A percentile compares a stretch with the other conserved stretches of the same genome.
These are phyloP conservation scores for Gremmenia infestans DNA, from an alignment of 2,329 filamentous ascomycete genomes.

Conservation along the genomic window DNA sequence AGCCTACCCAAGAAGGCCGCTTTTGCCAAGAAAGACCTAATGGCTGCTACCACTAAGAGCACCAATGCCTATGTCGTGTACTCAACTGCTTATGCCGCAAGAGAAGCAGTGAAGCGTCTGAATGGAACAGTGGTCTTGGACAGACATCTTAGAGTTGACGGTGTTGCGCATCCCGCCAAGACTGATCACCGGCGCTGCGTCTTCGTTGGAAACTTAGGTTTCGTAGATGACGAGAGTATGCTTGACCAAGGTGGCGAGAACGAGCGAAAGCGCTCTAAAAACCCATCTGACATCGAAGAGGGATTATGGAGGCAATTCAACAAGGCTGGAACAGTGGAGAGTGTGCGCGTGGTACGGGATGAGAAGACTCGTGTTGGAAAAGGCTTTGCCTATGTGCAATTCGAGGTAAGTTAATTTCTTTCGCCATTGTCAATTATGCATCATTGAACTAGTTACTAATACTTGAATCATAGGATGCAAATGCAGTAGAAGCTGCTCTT, in stretches of 20 bases:
- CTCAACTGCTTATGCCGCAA: constrained; percentile 67
- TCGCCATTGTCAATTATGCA: constrained; percentile 1
- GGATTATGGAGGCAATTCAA: constrained; percentile 81
- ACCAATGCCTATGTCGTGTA: constrained; percentile 95
- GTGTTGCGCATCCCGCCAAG: constrained; percentile 78
- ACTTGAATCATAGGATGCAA: constrained; percentile 55
- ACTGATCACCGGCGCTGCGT: constrained; percentile 85
- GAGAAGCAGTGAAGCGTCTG: constrained; percentile 68
- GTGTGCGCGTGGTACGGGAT: constrained; percentile 87
- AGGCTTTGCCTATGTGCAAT: constrained; percentile 96
- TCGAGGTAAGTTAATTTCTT: constrained; percentile 51
- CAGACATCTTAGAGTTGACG: constrained; percentile 86
- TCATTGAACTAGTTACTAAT: constrained; percentile 15
- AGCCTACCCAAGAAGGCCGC: constrained; percentile 89
- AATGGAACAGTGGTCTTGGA: constrained; percentile 83
- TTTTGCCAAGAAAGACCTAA: constrained; percentile 83
- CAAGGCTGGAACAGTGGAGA: constrained; percentile 79
- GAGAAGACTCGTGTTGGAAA: constrained; percentile 89
- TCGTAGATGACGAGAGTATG: constrained; percentile 85
- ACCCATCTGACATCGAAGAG: constrained; percentile 84
- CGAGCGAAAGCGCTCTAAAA: constrained; percentile 67
- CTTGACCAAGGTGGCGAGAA: constrained; percentile 61
- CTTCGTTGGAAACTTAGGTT: constrained; percentile 93
- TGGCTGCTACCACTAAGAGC: constrained; percentile 85
- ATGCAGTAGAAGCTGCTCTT: constrained; percentile 85